Base-by-base conservation (phyloP, 495 filamentous ascomycete species). In the Penicillium lividum region DNA sequence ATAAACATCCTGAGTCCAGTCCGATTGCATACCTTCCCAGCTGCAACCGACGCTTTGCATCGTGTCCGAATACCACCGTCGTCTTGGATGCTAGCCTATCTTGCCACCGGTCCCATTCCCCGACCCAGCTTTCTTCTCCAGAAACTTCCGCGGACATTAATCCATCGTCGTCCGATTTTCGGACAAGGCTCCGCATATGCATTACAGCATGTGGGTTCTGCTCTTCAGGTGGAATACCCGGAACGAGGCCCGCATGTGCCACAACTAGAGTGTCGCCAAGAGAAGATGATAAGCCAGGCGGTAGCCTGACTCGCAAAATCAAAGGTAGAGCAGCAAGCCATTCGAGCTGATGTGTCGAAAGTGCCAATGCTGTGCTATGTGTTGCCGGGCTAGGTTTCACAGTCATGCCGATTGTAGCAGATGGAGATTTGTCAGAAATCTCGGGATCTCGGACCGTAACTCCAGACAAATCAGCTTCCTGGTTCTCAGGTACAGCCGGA, bases 181-280 rank as follows among this genome's bases (percentile, higher is more conserved):
- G 68, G 51, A 80, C 73, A 29, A 95, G 82, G 10, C 83, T 89
- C 44, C 91, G 84, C 87, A 96, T 92, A 68, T 90, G 91, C 86
- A 96, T 93, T 13, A 86, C 82, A 44, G 82, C 80, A 66, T 83
- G 81, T 0, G 91, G 86, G 68, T 93, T 86, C 61, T 93, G 88
- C 36, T 80, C 71, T 53, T 86, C 76, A 4, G 93, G 73, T 0
- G 76, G 62, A 3, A 92, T 72, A 2, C 79, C 82, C 0, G 91
- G 89, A 3, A 89, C 82, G 0, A 95, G 74, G 0, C 92, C 92
- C 1, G 84, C 92, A 77, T 96, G 92, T 13, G 89, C 89, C 34
- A 91, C 82, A 7, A 85, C 70, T 0, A 91, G 65, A 51, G 83
- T 72, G 28, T 70, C 58, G 7, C 59, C 66, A 48, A 89, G 54